Base-by-base conservation (phyloP, 2,329 filamentous ascomycete genomes). In the Sclerotinia minor region DNA sequence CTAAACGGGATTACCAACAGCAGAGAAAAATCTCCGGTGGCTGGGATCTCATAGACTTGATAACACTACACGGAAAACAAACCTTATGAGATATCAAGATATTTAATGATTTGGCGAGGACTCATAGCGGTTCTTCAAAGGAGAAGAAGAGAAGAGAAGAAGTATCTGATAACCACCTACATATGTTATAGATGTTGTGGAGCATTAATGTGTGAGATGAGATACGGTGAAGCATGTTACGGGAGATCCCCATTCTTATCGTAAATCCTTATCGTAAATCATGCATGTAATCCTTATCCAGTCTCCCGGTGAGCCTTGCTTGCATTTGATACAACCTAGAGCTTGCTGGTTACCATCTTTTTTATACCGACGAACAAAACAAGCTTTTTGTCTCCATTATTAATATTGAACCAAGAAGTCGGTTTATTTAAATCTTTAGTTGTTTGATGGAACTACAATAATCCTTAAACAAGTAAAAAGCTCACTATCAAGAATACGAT, bases 11-110 rank as follows among this genome's bases (percentile, higher is more conserved):
- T 54, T 19, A 44, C 24, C n/a, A 44, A 44, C 21, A 19, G 4
- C 24, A 60, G 19, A 49, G 21, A 26, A 49, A 58, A 57, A 58
- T 65, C 52, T 57, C 50, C 63, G 63, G 63, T 65, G 63, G 52
- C 63, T 65, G 60, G 60, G 47, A 57, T 60, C 5, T 47, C 41
- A 19, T 26, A 47, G 35, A 38, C 35, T 38, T 38, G 35, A 38
- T 38, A 41, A 3, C 38, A 38, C 38, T 38, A 38, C 11, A 38
- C 38, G 21, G 11, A 24, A 17, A n/a, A 38, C 32, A 60, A 47
- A 59, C 57, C 15, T 45, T 8, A 4, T 32, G 2, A 38, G 19
- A 55, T 21, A 5, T 35, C 52, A n/a, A 54, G 52, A 35, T 17
- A 26, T 41, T 17, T 41, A 15, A 41, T 41, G 38, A 41, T 17